Conservation (phyloP, 306 rosid genomes). For the Medicago lupulina region DNA sequence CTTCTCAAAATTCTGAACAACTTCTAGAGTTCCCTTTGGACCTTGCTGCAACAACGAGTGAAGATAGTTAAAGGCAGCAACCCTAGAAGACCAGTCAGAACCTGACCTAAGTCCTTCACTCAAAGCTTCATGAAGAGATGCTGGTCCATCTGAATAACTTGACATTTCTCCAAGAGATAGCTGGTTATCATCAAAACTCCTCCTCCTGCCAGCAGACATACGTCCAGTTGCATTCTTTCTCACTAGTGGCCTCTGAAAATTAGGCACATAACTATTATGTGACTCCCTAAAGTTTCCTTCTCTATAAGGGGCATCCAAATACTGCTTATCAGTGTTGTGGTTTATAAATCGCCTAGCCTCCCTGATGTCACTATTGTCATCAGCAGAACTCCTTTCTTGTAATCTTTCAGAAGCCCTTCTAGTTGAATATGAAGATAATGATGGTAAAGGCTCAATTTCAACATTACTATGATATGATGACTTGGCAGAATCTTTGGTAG, state of each 20-base stretch:
- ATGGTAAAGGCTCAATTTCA: slow-evolving; percentile 59
- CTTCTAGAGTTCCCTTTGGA: slow-evolving; percentile 90
- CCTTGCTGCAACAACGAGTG: slow-evolving; percentile 95
- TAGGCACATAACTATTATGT: slow-evolving; percentile 78
- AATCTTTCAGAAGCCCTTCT: slow-evolving; percentile 71
- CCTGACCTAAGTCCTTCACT: slow-evolving; percentile 90
- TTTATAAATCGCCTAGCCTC: slow-evolving; percentile 72
- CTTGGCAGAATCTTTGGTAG: slow-evolving; percentile 89
- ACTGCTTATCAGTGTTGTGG: slow-evolving; percentile 71
- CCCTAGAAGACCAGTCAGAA: slow-evolving; percentile 98
- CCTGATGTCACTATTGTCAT: slow-evolving; percentile 70
- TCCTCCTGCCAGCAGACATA: slow-evolving; percentile 86
- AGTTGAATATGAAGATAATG: slow-evolving; percentile 62
- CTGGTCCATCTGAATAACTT: slow-evolving; percentile 78
- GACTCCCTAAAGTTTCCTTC: slow-evolving; percentile 88
- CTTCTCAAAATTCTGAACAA: slow-evolving; percentile 92
- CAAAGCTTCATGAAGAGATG: slow-evolving; percentile 94
- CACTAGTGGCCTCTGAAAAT: slow-evolving; percentile 92
- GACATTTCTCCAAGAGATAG: slow-evolving; percentile 79
- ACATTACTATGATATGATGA: slow-evolving; percentile 64
- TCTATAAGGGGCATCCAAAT: slow-evolving; percentile 69
- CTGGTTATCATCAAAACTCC: slow-evolving; percentile 96
- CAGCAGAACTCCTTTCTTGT: slow-evolving; percentile 70
- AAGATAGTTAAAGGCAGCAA: slow-evolving; percentile 92
- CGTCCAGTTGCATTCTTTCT: slow-evolving; percentile 88